Conservation (phyloP, 768 basidiomycete species). For the Cystobasidium onofrii region DNA sequence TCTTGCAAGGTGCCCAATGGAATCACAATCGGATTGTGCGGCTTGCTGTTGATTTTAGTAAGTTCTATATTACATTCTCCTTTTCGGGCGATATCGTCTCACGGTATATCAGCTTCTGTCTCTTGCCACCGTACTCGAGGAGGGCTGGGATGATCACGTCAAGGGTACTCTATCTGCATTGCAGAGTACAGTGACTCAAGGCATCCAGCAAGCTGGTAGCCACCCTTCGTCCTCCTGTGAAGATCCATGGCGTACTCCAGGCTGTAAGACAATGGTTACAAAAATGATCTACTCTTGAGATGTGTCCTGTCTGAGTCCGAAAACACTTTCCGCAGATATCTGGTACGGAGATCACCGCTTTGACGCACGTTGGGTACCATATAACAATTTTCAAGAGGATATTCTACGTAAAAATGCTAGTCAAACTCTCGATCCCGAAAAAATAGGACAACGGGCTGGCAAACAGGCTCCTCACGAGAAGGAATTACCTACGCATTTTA, state of each 20-base stretch:
- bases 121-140: not conserved
- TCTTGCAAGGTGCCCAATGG: too few species aligned
- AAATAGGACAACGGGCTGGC: not conserved
- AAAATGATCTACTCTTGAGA: too few species aligned
- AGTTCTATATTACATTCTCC: not conserved
- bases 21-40: not conserved
- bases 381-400: not conserved
- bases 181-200: not conserved
- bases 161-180: not conserved
- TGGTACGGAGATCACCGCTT: conserved; percentile 13
- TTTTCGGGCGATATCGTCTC: not conserved
- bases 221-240: not conserved
- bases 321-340: conserved; percentile 24
- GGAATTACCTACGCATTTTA: not conserved
- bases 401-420: not conserved
- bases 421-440: not conserved
- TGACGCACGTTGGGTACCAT: conserved; percentile 16
- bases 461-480: not conserved
- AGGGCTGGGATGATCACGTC: not conserved
- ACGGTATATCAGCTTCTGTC: not conserved
- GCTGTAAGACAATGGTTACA: not conserved
- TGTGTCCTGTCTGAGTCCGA: too few species aligned
- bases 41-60: not conserved
- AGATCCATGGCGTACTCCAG: conserved; percentile 5
- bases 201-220: not conserved